Evolutionary conservation across 495 filamentous ascomycete genomes (phyloP).

Genomic region (Trichoderma reesei): DNA sequence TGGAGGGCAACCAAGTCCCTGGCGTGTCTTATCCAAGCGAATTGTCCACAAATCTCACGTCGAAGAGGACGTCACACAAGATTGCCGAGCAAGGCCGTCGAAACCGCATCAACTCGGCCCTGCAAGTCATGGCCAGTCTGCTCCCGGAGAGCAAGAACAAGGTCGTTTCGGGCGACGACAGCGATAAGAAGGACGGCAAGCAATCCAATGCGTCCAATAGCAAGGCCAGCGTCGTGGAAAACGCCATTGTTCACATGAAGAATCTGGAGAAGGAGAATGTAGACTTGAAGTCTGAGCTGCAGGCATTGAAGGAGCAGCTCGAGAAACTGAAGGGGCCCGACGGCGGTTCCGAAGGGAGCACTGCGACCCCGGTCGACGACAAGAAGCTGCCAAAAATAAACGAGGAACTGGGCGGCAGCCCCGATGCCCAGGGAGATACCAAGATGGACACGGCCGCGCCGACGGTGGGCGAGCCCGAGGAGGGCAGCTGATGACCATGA

Average conservation of each 20-base stretch:
- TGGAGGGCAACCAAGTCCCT: constrained; percentile 83
- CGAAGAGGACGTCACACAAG: constrained; percentile 95
- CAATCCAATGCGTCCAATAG: constrained; percentile 52
- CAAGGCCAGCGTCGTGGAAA: constrained; percentile 93
- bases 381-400: neutral
- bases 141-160: constrained; percentile 46
- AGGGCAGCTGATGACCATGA: neutral
- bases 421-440: neutral
- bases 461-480: neutral
- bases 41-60: constrained; percentile 84
- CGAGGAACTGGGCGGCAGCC: neutral
- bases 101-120: constrained; percentile 88
- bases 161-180: constrained; percentile 34
- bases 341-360: neutral
- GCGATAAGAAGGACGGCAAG: constrained; percentile 24
- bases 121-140: constrained; percentile 82
- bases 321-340: constrained; percentile 15
- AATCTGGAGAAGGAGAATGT: constrained; percentile 63
- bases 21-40: constrained; percentile 87
- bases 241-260: constrained; percentile 92
- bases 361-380: neutral
- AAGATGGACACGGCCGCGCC: neutral
- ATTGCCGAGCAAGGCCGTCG: constrained; percentile 92
- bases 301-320: constrained; percentile 53
- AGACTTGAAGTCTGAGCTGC: constrained; percentile 54